Conservation (phyloP, 108 stramenopile species). For the Schizochytrium sp. region DNA sequence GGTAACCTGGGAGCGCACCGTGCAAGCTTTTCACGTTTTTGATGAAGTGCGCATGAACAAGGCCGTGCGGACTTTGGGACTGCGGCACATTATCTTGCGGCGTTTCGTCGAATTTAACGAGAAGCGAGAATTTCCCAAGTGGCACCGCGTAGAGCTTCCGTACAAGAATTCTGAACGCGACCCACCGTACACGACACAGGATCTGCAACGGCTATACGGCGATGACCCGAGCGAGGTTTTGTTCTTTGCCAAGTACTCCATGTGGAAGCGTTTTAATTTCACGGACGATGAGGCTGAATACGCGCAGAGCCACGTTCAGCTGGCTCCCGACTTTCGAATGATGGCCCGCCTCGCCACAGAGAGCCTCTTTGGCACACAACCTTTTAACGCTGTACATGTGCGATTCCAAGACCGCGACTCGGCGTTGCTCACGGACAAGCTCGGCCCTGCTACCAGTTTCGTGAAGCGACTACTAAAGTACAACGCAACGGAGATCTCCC, state of each 20-base stretch:
- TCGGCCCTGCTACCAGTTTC: background rate
- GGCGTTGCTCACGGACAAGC: background rate
- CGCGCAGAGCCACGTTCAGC: background rate
- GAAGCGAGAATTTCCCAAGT: background rate
- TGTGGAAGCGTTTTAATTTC: conserved; percentile 6
- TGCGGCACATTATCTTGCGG: background rate
- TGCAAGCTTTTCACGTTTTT: background rate
- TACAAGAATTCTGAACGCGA: background rate
- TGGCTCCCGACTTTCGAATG: background rate
- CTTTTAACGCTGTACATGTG: background rate
- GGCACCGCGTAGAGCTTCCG: background rate
- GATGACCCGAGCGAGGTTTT: background rate
- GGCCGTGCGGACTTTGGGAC: background rate
- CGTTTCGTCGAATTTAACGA: background rate
- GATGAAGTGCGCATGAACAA: background rate
- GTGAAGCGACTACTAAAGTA: background rate
- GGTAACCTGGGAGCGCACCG: background rate
- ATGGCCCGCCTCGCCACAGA: background rate
- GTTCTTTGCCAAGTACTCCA: background rate
- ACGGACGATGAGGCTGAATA: background rate
- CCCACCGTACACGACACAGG: background rate
- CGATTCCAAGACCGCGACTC: background rate
- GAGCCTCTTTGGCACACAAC: background rate
- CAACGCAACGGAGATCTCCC: background rate
- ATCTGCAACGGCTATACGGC: background rate